Percentiles rank a stretch among this genome's conserved stretches.
Conservation (phyloP, 2,329 filamentous ascomycete species). For the Pseudopyricularia cyperi region DNA sequence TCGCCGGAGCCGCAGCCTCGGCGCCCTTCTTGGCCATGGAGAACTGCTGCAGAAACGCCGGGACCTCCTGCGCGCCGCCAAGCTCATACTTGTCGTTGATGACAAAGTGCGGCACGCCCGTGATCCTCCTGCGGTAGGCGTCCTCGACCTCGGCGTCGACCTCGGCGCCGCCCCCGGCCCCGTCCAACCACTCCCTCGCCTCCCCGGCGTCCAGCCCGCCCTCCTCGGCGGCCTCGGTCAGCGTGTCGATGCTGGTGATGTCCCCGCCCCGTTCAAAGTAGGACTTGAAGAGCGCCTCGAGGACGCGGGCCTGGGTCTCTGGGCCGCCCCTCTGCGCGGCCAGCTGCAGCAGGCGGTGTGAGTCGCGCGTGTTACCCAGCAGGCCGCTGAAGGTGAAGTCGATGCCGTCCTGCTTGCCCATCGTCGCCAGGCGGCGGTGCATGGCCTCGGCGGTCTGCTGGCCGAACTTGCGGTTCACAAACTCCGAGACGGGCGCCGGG, state of each 20-base stretch:
- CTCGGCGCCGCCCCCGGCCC: conserved; percentile 39
- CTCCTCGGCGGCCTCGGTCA: conserved; percentile 36
- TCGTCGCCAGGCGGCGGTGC: conserved; percentile 26
- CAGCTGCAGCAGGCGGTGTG: conserved; percentile 64
- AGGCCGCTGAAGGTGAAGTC: conserved; percentile 58
- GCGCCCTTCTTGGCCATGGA: conserved; percentile 28
- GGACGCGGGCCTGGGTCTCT: conserved; percentile 26
- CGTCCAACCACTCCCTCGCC: conserved; percentile 38
- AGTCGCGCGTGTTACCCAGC: conserved; percentile 66
- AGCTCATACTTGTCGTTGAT: conserved; percentile 56
- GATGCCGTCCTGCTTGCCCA: conserved; percentile 57
- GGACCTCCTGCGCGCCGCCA: conserved; percentile 58
- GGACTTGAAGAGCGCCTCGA: conserved; percentile 49
- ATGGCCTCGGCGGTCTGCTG: conserved; percentile 31
- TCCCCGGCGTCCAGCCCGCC: conserved; percentile 40
- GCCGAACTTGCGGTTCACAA: conserved; percentile 55
- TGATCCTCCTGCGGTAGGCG: conserved; percentile 37
- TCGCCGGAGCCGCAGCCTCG: conserved; percentile 4
- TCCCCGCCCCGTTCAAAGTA: conserved; percentile 55
- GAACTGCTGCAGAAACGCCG: conserved; percentile 54
- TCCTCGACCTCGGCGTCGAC: conserved; percentile 43
- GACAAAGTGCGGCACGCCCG: conserved; percentile 63
- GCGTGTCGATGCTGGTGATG: conserved; percentile 41
- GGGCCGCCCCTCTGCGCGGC: conserved; percentile 36
- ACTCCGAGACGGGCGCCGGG: conserved; percentile 31